Evolutionary conservation across 1,139 yeast genomes (phyloP).

Genomic region (Debaryomyces sp.): DNA sequence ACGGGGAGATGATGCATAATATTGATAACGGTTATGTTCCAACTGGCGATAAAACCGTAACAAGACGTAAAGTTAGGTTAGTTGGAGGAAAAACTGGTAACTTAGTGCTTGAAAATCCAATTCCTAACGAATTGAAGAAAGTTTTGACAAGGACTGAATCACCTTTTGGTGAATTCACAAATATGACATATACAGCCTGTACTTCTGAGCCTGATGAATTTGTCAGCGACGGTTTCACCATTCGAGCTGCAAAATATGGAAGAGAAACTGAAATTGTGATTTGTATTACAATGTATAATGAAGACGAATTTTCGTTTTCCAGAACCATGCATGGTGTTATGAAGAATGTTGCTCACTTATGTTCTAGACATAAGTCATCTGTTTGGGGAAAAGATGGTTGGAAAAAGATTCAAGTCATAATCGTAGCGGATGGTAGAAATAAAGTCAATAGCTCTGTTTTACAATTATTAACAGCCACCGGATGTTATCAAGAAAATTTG

Average conservation of each 20-base stretch:
- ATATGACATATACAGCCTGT: slow-evolving; percentile 94
- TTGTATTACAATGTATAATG: slow-evolving; percentile 96
- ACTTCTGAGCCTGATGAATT: slow-evolving; percentile 88
- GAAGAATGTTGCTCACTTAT: slow-evolving; percentile 85
- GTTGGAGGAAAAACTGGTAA: slow-evolving; percentile 67
- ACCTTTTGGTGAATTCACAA: slow-evolving; percentile 80
- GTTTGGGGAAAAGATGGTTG: slow-evolving; percentile 96
- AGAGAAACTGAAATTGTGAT: slow-evolving; percentile 88
- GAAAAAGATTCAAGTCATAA: slow-evolving; percentile 90
- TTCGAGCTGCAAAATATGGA: slow-evolving; percentile 80
- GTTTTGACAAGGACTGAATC: slow-evolving; percentile 81
- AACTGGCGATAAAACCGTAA: slow-evolving; percentile 34
- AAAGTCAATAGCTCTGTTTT: slow-evolving; percentile 81
- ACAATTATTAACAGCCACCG: slow-evolving; percentile 87
- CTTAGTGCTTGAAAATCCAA: slow-evolving; percentile 87
- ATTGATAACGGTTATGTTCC: slow-evolving; percentile 44
- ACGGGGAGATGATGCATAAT: slow-evolving; percentile 49
- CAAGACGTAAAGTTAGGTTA: slow-evolving; percentile 60
- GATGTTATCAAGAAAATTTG: slow-evolving; percentile 94
- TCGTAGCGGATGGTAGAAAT: slow-evolving; percentile 92
- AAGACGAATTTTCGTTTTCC: slow-evolving; percentile 83
- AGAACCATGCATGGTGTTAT: slow-evolving; percentile 93
- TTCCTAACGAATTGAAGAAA: slow-evolving; percentile 81
- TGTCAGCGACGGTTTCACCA: slow-evolving; percentile 74
- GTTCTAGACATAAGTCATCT: slow-evolving; percentile 75